These are phyloP conservation scores for Russula compacta DNA, from an alignment of 768 basidiomycete genomes.

Conservation along the genomic window DNA sequence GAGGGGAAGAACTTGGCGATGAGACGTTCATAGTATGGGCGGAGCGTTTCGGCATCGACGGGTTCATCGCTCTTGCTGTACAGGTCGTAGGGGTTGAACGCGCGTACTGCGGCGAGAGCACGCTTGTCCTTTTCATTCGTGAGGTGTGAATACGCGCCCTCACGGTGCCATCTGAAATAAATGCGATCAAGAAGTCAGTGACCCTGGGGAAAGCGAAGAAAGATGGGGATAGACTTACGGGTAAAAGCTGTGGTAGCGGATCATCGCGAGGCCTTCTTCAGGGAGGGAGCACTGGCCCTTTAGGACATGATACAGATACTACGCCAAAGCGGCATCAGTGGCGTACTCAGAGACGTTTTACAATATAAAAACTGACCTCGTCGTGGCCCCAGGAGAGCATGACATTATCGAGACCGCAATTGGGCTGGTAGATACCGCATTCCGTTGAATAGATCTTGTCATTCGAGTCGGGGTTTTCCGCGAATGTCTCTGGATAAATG, in stretches of 20 bases:
- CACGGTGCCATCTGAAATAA: constrained; percentile 69
- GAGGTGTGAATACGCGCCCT: constrained; percentile 74
- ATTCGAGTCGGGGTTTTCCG: constrained; percentile 56
- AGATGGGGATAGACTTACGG: constrained; percentile 38
- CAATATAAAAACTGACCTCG: constrained; percentile 46
- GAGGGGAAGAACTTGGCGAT: constrained; percentile 83
- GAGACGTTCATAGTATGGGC: constrained; percentile 75
- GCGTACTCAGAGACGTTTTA: background rate
- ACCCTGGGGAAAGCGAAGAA: background rate
- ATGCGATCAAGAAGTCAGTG: background rate
- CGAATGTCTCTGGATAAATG: constrained; percentile 73
- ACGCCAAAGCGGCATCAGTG: constrained; percentile 1
- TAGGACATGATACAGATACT: constrained; percentile 80
- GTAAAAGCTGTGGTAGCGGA: constrained; percentile 92
- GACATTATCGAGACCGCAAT: constrained; percentile 79
- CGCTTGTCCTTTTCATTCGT: constrained; percentile 60
- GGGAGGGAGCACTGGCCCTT: constrained; percentile 79
- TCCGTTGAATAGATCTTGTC: constrained; percentile 63
- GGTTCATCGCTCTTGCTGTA: constrained; percentile 82
- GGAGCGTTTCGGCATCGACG: constrained; percentile 49
- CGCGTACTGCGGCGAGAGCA: constrained; percentile 63
- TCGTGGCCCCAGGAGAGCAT: constrained; percentile 92
- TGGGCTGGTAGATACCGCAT: constrained; percentile 64
- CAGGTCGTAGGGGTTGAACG: constrained; percentile 92
- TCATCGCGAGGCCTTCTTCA: constrained; percentile 79